These are phyloP conservation scores for Rhododendron molle DNA, from an alignment of 148 eudicot species.

Conservation along the genomic window DNA sequence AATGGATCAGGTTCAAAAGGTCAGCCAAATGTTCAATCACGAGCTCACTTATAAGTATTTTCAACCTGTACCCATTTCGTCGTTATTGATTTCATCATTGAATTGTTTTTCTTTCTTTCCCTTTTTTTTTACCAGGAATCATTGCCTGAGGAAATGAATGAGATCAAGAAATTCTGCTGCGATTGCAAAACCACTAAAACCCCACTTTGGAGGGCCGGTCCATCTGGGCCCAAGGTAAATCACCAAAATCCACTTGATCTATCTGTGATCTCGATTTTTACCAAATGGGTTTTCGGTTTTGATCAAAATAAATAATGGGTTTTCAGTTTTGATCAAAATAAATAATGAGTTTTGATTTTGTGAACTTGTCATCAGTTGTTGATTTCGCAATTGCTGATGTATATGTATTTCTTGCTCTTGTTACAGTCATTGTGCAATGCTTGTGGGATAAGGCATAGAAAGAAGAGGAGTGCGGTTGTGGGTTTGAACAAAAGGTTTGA, in stretches of 20 bases:
- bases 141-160: slow-evolving; percentile 14
- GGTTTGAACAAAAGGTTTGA: slow-evolving; percentile 17
- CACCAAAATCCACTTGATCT: background rate
- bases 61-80: background rate
- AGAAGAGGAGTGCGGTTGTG: slow-evolving; percentile 31
- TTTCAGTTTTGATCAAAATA: background rate
- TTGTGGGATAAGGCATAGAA: slow-evolving; percentile 58
- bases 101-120: background rate
- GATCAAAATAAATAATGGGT: background rate
- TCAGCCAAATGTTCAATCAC: background rate
- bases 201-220: slow-evolving; percentile 70
- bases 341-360: background rate
- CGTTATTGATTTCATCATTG: background rate
- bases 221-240: slow-evolving; percentile 61
- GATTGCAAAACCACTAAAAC: slow-evolving; percentile 44
- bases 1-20: slow-evolving; percentile 16
- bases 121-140: slow-evolving; percentile 9
- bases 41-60: background rate
- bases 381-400: background rate
- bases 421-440: slow-evolving; percentile 71
- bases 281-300: background rate
- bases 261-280: background rate
- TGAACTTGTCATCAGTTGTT: background rate
- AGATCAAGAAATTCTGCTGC: slow-evolving; percentile 30
- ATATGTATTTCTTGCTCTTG: background rate